phyloP scores from a whole-genome alignment of 345 rosid species.

The Erodium maritimum region DNA sequence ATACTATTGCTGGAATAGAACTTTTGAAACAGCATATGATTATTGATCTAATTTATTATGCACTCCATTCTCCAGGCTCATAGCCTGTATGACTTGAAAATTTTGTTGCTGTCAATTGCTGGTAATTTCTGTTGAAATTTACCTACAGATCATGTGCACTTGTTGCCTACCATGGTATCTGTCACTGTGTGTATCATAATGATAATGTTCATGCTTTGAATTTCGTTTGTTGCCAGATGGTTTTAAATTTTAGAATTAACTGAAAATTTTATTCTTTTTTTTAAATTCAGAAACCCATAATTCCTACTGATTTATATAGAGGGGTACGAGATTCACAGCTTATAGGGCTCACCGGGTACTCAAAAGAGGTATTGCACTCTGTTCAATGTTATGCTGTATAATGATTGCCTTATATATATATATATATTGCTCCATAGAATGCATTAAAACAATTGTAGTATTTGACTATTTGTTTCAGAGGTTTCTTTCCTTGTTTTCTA shows the following conservation, averaged over 20 bases:
- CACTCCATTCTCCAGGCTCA: too few relatives aligned
- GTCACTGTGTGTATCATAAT: too few relatives aligned
- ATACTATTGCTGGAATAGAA: too few relatives aligned
- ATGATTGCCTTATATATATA: neutral
- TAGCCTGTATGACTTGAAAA: too few relatives aligned
- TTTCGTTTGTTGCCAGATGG: neutral
- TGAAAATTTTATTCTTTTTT: slow-evolving; percentile 4
- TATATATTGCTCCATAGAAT: neutral
- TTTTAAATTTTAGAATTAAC: neutral
- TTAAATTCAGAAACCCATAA: slow-evolving; percentile 63
- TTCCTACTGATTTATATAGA: slow-evolving; percentile 62
- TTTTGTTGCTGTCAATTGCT: too few relatives aligned
- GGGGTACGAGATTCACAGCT: slow-evolving; percentile 79
- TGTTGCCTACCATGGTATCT: too few relatives aligned
- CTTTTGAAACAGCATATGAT: too few relatives aligned
- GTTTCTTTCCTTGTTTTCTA: slow-evolving; percentile 4
- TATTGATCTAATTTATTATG: too few relatives aligned
- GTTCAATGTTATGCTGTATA: slow-evolving; percentile 1
- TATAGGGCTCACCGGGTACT: slow-evolving; percentile 88
- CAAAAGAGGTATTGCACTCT: slow-evolving; percentile 60
- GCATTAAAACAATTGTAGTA: neutral
- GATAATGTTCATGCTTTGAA: too few relatives aligned
- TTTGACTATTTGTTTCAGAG: neutral
- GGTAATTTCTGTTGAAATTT: too few relatives aligned
- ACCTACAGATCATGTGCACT: too few relatives aligned